A percentile compares a stretch with the other conserved stretches of the same genome.
Evolutionary conservation across 768 basidiomycete genomes (phyloP).

Genomic region (Boletus fagicola): DNA sequence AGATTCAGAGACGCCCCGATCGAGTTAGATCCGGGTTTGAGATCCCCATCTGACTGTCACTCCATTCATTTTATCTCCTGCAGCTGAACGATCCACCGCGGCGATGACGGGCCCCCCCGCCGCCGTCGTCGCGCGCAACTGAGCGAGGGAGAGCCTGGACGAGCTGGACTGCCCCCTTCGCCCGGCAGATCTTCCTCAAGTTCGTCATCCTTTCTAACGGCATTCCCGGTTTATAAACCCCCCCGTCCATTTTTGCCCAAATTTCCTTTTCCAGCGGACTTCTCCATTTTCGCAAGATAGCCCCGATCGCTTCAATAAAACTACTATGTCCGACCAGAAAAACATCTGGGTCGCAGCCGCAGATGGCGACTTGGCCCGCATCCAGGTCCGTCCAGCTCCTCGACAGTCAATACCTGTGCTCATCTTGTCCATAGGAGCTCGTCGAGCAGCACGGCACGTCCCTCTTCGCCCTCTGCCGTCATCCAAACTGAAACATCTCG

Average conservation of each 20-base stretch:
- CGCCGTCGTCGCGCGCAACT: background rate
- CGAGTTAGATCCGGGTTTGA: slow-evolving; percentile 28
- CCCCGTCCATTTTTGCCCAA: slow-evolving; percentile 5
- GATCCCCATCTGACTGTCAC: slow-evolving; percentile 16
- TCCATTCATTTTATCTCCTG: background rate
- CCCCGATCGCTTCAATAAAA: slow-evolving; percentile 23
- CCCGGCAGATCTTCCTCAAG: slow-evolving; percentile 1
- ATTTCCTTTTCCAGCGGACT: slow-evolving; percentile 28
- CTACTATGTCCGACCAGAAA: slow-evolving; percentile 36
- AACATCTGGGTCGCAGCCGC: slow-evolving; percentile 95
- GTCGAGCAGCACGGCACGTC: slow-evolving; percentile 57
- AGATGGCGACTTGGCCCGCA: slow-evolving; percentile 80
- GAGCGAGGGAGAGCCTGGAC: background rate
- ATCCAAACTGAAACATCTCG: slow-evolving; percentile 31
- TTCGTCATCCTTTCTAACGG: slow-evolving; percentile 5
- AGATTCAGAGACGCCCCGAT: slow-evolving; percentile 19
- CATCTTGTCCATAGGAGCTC: slow-evolving; percentile 44
- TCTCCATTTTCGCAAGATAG: slow-evolving; percentile 7
- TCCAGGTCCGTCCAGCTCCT: slow-evolving; percentile 57
- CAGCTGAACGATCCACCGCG: slow-evolving; percentile 1
- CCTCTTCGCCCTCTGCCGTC: slow-evolving; percentile 21
- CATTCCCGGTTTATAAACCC: background rate
- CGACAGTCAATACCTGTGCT: background rate
- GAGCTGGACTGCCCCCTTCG: background rate
- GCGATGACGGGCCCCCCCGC: background rate